Evolutionary conservation across 2,329 filamentous ascomycete genomes (phyloP).

Genomic region (Colletotrichum incanum): DNA sequence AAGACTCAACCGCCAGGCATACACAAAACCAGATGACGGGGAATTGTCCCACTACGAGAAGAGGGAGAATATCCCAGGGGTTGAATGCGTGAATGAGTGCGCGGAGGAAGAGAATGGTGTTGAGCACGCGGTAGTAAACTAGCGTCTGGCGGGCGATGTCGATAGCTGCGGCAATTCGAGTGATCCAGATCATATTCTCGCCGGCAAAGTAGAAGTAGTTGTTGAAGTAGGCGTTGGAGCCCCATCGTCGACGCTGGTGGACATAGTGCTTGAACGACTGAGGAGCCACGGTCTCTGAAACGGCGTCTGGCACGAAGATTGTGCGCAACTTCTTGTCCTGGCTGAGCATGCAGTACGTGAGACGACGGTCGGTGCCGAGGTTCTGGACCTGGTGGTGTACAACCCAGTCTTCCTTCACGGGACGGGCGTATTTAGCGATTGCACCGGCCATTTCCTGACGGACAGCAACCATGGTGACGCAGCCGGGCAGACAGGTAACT

Average conservation of each 20-base stretch:
- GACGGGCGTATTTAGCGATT: constrained; percentile 13
- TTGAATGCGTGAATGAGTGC: not conserved
- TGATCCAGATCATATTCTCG: constrained; percentile 57
- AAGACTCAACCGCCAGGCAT: constrained; percentile 6
- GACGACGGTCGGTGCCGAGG: constrained; percentile 16
- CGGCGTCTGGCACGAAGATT: constrained; percentile 52
- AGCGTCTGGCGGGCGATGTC: constrained; percentile 52
- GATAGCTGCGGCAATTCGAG: constrained; percentile 50
- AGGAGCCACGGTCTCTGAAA: constrained; percentile 54
- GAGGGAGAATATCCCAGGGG: not conserved
- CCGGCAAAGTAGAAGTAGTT: constrained; percentile 54
- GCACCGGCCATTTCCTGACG: constrained; percentile 20
- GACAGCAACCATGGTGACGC: constrained; percentile 21
- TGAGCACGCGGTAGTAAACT: constrained; percentile 54
- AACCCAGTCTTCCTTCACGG: constrained; percentile 11
- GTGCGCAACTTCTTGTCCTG: constrained; percentile 43
- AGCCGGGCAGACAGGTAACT: constrained; percentile 13
- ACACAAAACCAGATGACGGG: constrained; percentile 18
- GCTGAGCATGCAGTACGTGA: constrained; percentile 28
- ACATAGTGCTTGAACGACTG: constrained; percentile 54
- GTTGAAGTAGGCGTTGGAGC: constrained; percentile 55
- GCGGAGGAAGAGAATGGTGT: constrained; percentile 50
- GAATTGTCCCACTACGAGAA: constrained; percentile 16
- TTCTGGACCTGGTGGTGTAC: constrained; percentile 19
- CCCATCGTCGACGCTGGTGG: constrained; percentile 53